Base-by-base conservation (phyloP, 2,329 filamentous ascomycete species). In the Clonostachys sp. region DNA sequence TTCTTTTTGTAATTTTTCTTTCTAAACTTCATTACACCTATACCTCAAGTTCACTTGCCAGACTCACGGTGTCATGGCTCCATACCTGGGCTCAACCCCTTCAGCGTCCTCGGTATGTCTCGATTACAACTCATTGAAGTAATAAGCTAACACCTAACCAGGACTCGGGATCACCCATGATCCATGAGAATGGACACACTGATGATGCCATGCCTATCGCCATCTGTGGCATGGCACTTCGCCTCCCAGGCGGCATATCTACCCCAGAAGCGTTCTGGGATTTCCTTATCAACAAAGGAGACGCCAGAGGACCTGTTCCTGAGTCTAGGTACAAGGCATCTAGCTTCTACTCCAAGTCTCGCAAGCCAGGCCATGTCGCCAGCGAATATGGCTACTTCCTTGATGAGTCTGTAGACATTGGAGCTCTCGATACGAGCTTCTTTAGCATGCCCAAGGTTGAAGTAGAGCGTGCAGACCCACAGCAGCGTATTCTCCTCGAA, bases 181-280 rank as follows among this genome's bases (percentile, higher is more conserved):
- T 30, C 9, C 24, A 10, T 30, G 9, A 30, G 24, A 30, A 30
- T 30, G 24, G 24, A 30, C 24, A 30, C 8, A 10, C 24, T 30
- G 24, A 10, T 10, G 24, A 30, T 30, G 48, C 55, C 20, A 48
- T 49, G 5, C 24, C 24, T 10, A 62, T 72, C 20, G 68, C 67
- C 49, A 64, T 72, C 40, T 59, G 70, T 18, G 69, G 69, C 45
- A 68, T 72, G 59, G 61, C 62, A 4, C 69, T 67, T 51, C 64
- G 67, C 12, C 59, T 71, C 47, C 66, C 68, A 1, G 68, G 68
- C 4, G 61, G 60, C 39, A 64, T 68, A 12, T 52, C 60, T 12
- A 65, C 55, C n/a, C 62, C 61, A 12, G 60, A 57, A 16, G 63
- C 70, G 42, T 67, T 72, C 49, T 72, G 67, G 66, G 61, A 67